Base-by-base conservation (phyloP, 23 red algal genomes). In the Gracilaria vermiculophylla region DNA sequence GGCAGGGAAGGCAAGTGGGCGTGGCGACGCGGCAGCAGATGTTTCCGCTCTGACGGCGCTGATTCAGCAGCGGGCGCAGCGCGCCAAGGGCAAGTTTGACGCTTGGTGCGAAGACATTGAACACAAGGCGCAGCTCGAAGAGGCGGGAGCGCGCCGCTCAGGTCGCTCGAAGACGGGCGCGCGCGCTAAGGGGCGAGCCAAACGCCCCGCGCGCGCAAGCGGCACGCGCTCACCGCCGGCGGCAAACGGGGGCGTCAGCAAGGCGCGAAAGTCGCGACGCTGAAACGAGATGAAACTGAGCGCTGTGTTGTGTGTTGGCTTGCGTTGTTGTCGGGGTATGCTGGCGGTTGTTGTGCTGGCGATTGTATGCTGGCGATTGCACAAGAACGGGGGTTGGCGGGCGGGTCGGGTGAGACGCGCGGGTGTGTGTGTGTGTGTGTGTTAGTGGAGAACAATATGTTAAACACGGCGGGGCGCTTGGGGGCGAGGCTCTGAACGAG, bases 61-160 rank as follows among this genome's bases (percentile, higher is more conserved):
- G 33, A 90, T 90, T 35, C 56, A 73, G 39, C 53, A 52, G 15
- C 37, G 71, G 13, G 48, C 48, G 31, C 67, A 71, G 70, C 41
- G 64, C n/a, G 64, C 35, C 17, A 78, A 77, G 53, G 52, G 66
- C 1, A n/a, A 60, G 17, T 90, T 90, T 71, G 86, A 90, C 37
- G 31, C 28, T 23, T 90, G 86, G 86, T 70, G 67, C 16, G 57
- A 90, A 7, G 23, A 48, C 33, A 50, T 90, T 21, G 86, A 60
- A 15, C 53, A 61, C 20, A 33, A 76, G 51, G 53, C 47, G 7
- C 28, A 87, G 67, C n/a, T 4, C 3, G 42, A 57, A 20, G 45
- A 12, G n/a, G 64, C n/a, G 16, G 31, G 19, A 69, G 2, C 64
- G 33, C 64, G 34, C 33, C 6, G n/a, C n/a, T n/a, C 34, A 27